Percentiles rank a stretch among this genome's conserved stretches.
Conservation (phyloP, 805 yeast species). For the Komagataella pseudopastoris region DNA sequence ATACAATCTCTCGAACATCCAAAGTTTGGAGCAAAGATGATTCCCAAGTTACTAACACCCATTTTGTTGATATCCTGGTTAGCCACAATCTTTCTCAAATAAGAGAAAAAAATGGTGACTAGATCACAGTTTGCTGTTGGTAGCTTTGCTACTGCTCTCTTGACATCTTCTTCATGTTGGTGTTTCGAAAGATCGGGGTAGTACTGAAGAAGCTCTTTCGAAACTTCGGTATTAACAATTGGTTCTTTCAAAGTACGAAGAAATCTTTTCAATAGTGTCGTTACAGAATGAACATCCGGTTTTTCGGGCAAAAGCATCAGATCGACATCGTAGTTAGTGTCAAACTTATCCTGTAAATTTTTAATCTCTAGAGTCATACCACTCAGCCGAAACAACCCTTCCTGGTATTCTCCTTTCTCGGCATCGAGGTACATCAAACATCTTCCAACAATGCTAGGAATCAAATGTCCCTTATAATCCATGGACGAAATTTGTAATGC, state of each 20-base stretch:
- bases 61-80: slow-evolving; percentile 54
- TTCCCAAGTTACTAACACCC: slow-evolving; percentile 49
- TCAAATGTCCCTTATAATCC: slow-evolving; percentile 25
- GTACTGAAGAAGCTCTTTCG: slow-evolving; percentile 1
- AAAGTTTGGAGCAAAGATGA: slow-evolving; percentile 13
- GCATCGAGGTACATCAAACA: slow-evolving; percentile 57
- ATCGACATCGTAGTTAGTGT: slow-evolving; percentile 55
- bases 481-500: slow-evolving; percentile 40
- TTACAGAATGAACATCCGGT: slow-evolving; percentile 66
- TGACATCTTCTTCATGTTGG: not conserved
- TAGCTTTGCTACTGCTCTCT: slow-evolving; percentile 16
- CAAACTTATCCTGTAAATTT: slow-evolving; percentile 55
- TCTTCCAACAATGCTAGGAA: slow-evolving; percentile 69
- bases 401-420: slow-evolving; percentile 67
- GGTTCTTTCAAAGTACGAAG: slow-evolving; percentile 57
- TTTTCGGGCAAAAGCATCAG: slow-evolving; percentile 29
- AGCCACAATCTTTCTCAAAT: slow-evolving; percentile 44
- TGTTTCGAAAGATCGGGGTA: not conserved
- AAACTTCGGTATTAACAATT: slow-evolving; percentile 34
- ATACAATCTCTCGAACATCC: slow-evolving; percentile 4
- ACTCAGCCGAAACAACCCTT: slow-evolving; percentile 82
- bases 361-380: slow-evolving; percentile 76
- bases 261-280: slow-evolving; percentile 71
- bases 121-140: slow-evolving; percentile 43
- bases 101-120: slow-evolving; percentile 45